Conservation (phyloP, 257 asterid species). For the Capsicum baccatum region DNA sequence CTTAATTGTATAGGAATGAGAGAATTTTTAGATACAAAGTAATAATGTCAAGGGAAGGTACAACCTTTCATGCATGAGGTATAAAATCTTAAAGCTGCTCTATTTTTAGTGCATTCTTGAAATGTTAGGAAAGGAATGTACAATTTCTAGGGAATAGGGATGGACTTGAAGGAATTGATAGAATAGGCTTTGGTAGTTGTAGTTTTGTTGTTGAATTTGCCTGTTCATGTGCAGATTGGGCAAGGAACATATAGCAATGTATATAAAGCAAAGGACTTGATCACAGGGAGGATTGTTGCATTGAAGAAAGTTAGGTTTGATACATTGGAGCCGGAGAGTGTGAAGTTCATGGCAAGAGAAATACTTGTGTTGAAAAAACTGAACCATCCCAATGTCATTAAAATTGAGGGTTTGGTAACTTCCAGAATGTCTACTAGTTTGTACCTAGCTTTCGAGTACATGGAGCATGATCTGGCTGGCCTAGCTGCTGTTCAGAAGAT, state of each 20-base stretch:
- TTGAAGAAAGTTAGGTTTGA: constrained; percentile 90
- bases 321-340: constrained; percentile 73
- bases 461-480: constrained; percentile 98
- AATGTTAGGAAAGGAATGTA: not conserved
- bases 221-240: constrained; percentile 63
- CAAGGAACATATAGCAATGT: constrained; percentile 97
- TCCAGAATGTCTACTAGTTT: constrained; percentile 89
- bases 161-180: not conserved
- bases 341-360: constrained; percentile 87
- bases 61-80: not conserved
- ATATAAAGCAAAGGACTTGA: constrained; percentile 85
- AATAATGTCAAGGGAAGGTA: not conserved
- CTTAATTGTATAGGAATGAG: not conserved
- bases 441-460: constrained; percentile 86
- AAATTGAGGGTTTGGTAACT: constrained; percentile 87
- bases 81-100: not conserved
- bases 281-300: constrained; percentile 88
- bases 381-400: constrained; percentile 90
- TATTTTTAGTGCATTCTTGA: too few relatives aligned
- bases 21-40: not conserved
- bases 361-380: constrained; percentile 68
- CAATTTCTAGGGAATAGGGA: constrained; percentile 19
- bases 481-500: constrained; percentile 68
- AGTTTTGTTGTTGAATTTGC: not conserved
- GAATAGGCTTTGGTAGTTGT: not conserved